These are phyloP conservation scores for Fibroporia radiculosa DNA, from an alignment of 768 basidiomycete species.

Conservation along the genomic window DNA sequence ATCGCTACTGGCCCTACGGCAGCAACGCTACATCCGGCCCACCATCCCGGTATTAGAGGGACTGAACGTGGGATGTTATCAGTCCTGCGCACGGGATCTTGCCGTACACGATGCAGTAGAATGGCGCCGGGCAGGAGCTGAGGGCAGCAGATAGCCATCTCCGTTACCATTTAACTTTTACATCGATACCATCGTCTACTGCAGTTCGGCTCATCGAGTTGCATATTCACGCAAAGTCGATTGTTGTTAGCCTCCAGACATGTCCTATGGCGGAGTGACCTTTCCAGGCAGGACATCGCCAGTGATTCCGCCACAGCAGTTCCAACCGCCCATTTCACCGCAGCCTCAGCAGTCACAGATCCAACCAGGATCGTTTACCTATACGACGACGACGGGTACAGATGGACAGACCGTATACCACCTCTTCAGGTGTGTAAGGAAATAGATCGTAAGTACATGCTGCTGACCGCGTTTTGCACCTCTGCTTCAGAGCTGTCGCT, in stretches of 20 bases:
- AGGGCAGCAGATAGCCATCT: slow-evolving; percentile 7
- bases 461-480: slow-evolving; percentile 13
- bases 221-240: not conserved
- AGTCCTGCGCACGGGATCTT: slow-evolving; percentile 17
- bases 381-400: slow-evolving; percentile 53
- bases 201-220: not conserved
- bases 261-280: slow-evolving; percentile 4
- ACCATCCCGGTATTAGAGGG: not conserved
- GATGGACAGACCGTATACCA: slow-evolving; percentile 64
- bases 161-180: not conserved
- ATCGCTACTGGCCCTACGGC: no score
- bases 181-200: slow-evolving; percentile 1
- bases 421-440: slow-evolving; percentile 55
- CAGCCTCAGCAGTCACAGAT: slow-evolving; percentile 34
- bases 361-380: slow-evolving; percentile 62
- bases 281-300: slow-evolving; percentile 14
- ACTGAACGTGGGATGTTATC: no score
- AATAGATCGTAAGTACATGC: slow-evolving; percentile 8
- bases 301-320: slow-evolving; percentile 8
- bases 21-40: no score
- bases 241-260: not conserved
- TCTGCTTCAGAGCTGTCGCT: slow-evolving; percentile 53
- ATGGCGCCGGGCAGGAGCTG: slow-evolving; percentile 11
- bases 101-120: slow-evolving; percentile 18
- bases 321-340: slow-evolving; percentile 9